Evolutionary conservation across 371 early-diverging fungal genomes (phyloP), one percentile per base, ranked within the genome.

Genomic region (Coemansia sp.): DNA sequence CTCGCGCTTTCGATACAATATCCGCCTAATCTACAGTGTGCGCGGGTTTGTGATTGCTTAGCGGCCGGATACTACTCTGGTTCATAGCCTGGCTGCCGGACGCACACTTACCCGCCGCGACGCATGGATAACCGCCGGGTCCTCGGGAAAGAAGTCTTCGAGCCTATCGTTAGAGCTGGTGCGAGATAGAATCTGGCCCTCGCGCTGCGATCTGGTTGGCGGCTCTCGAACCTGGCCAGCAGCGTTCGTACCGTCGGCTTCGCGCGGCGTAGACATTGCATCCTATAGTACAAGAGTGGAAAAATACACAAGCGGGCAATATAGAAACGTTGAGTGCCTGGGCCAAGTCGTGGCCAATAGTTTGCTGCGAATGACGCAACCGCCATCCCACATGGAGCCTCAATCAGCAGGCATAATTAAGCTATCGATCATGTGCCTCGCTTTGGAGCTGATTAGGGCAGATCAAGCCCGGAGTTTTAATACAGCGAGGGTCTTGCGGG

Each of bases 121-220:
- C 8, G 70, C 63, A 33, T 55, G 62, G 10, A 58, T 8, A 5
- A 69, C 57, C 1, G 57, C 55, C n/a, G 50, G 62, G 30, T 74
- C 69, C 3, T 69, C 66, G 5, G 65, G 12, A 43, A 74, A 74
- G 39, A 74, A 50, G 42, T 74, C 75, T 4, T 74, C 56, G 31
- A 74, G 36, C 10, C 53, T 45, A 3, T 35, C 40, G 36, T 50
- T 41, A 5, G 60, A 61, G 20, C 57, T 53, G 4, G 51, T 50
- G 14, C 39, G 62, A 16, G 60, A 49, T n/a, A 8, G 35, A 34
- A 4, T 9, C n/a, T 16, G 34, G 5, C 36, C 12, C n/a, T 35
- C 16, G 36, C 16, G 36, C 8, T 53, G 53, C 20, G 3, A 7
- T 5, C 16, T 7, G n/a, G 16, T 10, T 14, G 35, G 35, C 10